Percentiles rank a stretch among this genome's conserved stretches.
These are phyloP conservation scores for Colletotrichum gloeosporioides DNA, from an alignment of 2,329 filamentous ascomycete genomes.

Conservation along the genomic window DNA sequence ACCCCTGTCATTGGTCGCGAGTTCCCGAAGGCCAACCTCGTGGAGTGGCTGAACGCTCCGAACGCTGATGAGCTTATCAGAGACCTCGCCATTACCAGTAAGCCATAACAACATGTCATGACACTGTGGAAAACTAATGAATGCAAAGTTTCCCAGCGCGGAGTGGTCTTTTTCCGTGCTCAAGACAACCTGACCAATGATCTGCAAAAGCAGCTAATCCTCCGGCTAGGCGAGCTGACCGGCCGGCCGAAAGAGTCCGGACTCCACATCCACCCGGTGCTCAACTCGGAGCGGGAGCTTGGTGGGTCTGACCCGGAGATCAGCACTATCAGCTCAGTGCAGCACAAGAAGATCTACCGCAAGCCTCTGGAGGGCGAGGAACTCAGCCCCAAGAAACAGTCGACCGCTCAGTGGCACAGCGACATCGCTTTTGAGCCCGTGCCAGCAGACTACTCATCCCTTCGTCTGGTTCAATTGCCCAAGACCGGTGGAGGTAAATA, in stretches of 20 bases:
- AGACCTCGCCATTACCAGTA: constrained; percentile 67
- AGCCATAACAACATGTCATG: not conserved
- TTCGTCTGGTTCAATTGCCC: constrained; percentile 63
- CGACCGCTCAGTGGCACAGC: constrained; percentile 42
- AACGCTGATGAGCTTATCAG: constrained; percentile 61
- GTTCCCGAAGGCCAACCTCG: constrained; percentile 54
- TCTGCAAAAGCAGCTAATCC: constrained; percentile 64
- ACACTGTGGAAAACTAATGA: not conserved
- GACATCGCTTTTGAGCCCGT: constrained; percentile 67
- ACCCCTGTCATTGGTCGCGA: constrained; percentile 63
- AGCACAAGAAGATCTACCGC: constrained; percentile 45
- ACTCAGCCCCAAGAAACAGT: constrained; percentile 37
- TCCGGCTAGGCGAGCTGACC: constrained; percentile 62
- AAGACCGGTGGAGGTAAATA: constrained; percentile 50
- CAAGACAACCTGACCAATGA: constrained; percentile 63
- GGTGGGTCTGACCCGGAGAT: constrained; percentile 59
- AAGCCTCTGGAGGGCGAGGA: constrained; percentile 21
- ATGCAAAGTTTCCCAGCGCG: constrained; percentile 60
- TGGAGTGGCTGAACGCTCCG: constrained; percentile 57
- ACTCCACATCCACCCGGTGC: constrained; percentile 65
- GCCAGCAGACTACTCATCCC: constrained; percentile 64
- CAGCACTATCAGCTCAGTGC: constrained; percentile 62
- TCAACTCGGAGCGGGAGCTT: constrained; percentile 58
- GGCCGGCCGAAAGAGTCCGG: constrained; percentile 63
- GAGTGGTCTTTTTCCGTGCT: constrained; percentile 69